Conservation (phyloP, 768 basidiomycete genomes). For the Naganishia onofrii region DNA sequence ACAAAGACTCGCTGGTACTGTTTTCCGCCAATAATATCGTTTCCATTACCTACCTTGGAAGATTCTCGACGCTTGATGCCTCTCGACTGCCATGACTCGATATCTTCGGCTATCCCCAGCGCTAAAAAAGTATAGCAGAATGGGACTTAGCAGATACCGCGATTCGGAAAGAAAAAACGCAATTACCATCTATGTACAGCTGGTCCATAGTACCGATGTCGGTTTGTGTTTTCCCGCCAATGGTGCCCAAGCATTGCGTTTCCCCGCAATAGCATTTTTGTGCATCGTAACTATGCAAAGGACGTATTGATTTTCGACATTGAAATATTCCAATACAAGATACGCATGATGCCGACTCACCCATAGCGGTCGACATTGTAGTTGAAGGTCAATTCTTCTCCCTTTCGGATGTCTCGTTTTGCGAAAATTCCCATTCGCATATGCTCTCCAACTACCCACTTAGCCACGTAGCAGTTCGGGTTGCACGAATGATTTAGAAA, state of each 20-base stretch:
- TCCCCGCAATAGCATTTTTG: constrained; percentile 95
- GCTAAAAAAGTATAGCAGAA: constrained; percentile 60
- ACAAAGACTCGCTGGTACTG: too few species aligned
- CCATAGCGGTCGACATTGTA: constrained; percentile 99
- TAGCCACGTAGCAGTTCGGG: constrained; percentile 96
- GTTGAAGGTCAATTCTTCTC: constrained; percentile 95
- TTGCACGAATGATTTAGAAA: constrained; percentile 98
- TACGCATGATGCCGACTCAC: constrained; percentile 56
- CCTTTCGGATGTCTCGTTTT: constrained; percentile 64
- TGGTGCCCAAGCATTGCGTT: constrained; percentile 87
- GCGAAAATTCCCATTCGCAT: constrained; percentile 98
- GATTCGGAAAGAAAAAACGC: not conserved
- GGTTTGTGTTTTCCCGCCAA: constrained; percentile 98
- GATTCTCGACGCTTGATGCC: constrained; percentile 84
- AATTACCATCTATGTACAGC: constrained; percentile 80
- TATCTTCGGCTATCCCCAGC: constrained; percentile 88
- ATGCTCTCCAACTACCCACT: constrained; percentile 86
- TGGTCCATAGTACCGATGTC: constrained; percentile 93
- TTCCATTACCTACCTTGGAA: constrained; percentile 92
- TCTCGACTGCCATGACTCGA: constrained; percentile 75
- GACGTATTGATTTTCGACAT: not conserved
- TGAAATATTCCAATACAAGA: not conserved
- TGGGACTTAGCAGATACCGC: not conserved
- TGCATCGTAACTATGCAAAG: constrained; percentile 71
- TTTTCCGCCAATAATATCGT: constrained; percentile 60